Conservation (phyloP, 2,329 filamentous ascomycete species). For the Davidsoniella virescens region DNA sequence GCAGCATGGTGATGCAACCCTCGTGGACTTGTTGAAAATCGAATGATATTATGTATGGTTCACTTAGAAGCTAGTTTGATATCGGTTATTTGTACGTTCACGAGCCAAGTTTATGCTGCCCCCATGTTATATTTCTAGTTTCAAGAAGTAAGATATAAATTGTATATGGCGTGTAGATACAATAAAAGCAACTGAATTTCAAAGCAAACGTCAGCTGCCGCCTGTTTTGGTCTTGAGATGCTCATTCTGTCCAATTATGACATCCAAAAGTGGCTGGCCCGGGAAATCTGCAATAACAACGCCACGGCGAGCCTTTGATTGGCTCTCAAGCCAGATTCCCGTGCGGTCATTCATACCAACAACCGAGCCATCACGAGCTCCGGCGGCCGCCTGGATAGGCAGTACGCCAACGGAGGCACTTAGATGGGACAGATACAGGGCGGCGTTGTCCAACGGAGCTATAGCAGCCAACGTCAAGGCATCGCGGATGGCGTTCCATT, state of each 20-base stretch:
- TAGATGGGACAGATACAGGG: constrained; percentile 29
- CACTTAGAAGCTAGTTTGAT: no score
- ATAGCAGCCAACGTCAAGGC: constrained; percentile 25
- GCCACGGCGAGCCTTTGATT: constrained; percentile 22
- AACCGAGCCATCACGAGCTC: constrained; percentile 25
- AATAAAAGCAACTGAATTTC: no score
- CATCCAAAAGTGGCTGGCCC: constrained; percentile 26
- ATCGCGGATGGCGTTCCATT: constrained; percentile 28
- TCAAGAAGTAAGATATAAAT: no score
- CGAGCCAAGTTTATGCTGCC: no score
- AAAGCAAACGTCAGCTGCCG: no score
- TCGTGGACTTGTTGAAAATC: no score
- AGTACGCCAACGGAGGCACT: constrained; percentile 32
- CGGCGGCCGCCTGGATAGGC: constrained; percentile 34
- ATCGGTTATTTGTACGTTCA: no score
- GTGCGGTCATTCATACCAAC: constrained; percentile 35
- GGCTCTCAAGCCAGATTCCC: constrained; percentile 26
- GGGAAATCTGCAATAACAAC: constrained; percentile 35
- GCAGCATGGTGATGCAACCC: no score
- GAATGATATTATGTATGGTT: no score
- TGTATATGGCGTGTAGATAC: no score
- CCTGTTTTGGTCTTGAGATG: constrained; percentile 13
- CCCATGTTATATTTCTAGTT: no score
- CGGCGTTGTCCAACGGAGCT: constrained; percentile 20
- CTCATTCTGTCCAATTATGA: constrained; percentile 26